Base-by-base conservation (phyloP, 768 basidiomycete species). In the Scleroderma bovista region DNA sequence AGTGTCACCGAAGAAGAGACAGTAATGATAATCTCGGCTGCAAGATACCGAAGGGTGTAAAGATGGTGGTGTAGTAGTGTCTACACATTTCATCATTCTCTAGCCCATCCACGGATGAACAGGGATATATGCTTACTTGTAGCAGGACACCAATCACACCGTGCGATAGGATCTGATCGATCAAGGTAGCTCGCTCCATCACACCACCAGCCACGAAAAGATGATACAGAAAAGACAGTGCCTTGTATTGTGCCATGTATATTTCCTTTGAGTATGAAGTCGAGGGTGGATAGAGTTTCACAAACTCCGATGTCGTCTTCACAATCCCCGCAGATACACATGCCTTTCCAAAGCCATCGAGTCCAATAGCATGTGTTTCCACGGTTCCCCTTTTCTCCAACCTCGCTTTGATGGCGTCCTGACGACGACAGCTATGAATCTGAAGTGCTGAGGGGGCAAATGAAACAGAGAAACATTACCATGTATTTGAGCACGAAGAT, bases 281-380 rank as follows among this genome's bases (percentile, higher is more conserved):
- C 52, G 36, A 44, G 44, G 29, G 56, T 47, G n/a, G 38, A 52
- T 24, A 54, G 34, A 26, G 55, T 10, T 42, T 62, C 9, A 60
- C 49, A 19, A 69, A 43, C 20, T 50, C 51, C 17, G 66, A 44
- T 47, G 68, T 51, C 3, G 60, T 53, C 39, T 60, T 61, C 15
- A 64, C 63, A 38, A 69, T 60, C 3, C 67, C 67, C 15, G 60
- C 47, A 5, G 57, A 46, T 22, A 61, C 41, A 15, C 61, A 62
- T 39, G 59, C 57, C 20, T 54, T 52, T 33, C 50, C 58, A 31
- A 67, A 66, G 6, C 31, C 36, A 43, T 52, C 54, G 13, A 47
- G 47, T 11, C 47, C 47, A 22, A 16, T n/a, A 7, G 24, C 10
- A n/a, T 23, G 32, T 7, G 15, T 23, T 36, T 34, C 15, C 17